Base-by-base conservation (phyloP, 495 filamentous ascomycete genomes). In the Tuber melanosporum region DNA sequence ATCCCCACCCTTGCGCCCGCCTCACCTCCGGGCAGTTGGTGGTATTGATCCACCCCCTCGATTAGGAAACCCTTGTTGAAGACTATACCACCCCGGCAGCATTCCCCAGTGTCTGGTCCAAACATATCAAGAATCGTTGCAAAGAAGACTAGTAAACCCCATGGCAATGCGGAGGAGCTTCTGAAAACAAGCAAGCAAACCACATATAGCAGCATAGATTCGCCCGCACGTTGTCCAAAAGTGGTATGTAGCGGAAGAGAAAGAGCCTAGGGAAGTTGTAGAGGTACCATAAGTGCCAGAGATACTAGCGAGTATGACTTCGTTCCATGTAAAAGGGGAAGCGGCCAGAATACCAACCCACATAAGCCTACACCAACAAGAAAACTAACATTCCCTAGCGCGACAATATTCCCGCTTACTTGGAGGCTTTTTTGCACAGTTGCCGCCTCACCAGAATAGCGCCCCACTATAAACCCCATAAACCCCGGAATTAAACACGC, bases 361-460 rank as follows among this genome's bases (percentile, higher is more conserved):
- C 91, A 87, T 46, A 93, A 85, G 0, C 91, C 89, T 66, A 93
- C 85, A 19, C 91, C 91, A 43, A 91, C 79, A 77, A 91, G 93
- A 74, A 93, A 87, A 32, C 89, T 85, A n/a, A 91, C 88, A 81
- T 93, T 93, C 26, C 92, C 92, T 17, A 92, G 85, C 47, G 92
- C 91, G 10, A 89, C 87, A 74, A 89, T 88, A 78, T 92, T 89
- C 72, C 88, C 77, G 77, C 89, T 87, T 78, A 92, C 90, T 52
- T 88, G 89, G 73, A 94, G 87, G 77, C 87, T 88, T 80, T 93
- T 92, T 83, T 92, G 91, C 69, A 94, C 92, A 14, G 89, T 87
- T n/a, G 91, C 90, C 9, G 92, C 90, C 81, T 92, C 88, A 10
- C 92, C 92, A 74, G 90, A 90, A 80, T 94, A 94, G 42, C 92